Conservation (phyloP, 2,329 filamentous ascomycete species). For the Aspergillus chevalieri region DNA sequence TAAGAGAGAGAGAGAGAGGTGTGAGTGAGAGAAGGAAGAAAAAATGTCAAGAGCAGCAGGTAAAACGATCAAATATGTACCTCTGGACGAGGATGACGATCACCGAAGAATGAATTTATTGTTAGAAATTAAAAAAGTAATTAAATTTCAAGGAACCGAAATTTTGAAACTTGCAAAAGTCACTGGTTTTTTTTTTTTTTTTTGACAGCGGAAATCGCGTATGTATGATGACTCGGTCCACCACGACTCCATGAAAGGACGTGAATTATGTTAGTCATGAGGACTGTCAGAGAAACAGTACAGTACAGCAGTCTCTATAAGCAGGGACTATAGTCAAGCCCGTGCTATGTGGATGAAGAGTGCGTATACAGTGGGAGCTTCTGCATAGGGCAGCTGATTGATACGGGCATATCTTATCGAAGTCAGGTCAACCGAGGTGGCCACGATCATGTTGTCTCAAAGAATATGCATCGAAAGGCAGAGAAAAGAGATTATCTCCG, state of each 20-base stretch:
- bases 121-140: not conserved
- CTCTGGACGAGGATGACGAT: not conserved
- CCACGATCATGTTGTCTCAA: not conserved
- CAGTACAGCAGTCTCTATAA: not conserved
- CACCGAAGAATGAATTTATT: not conserved
- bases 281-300: not conserved
- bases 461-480: not conserved
- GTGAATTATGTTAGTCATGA: not conserved
- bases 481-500: not conserved
- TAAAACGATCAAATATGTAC: not conserved
- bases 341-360: not conserved
- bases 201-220: not conserved
- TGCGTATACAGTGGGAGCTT: not conserved
- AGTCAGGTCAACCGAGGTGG: not conserved
- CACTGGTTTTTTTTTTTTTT: constrained; percentile 1
- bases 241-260: not conserved
- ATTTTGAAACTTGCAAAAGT: not conserved
- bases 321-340: too few species aligned
- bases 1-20: not conserved
- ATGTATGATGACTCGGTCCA: not conserved
- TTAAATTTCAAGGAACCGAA: not conserved
- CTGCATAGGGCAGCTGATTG: not conserved
- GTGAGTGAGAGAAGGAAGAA: not conserved
- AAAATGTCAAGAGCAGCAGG: not conserved
- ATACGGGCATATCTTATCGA: not conserved